Percentiles rank a stretch among this genome's conserved stretches.
phyloP scores from a whole-genome alignment of 2,329 filamentous ascomycete species.

The Sarocladium kiliense region DNA sequence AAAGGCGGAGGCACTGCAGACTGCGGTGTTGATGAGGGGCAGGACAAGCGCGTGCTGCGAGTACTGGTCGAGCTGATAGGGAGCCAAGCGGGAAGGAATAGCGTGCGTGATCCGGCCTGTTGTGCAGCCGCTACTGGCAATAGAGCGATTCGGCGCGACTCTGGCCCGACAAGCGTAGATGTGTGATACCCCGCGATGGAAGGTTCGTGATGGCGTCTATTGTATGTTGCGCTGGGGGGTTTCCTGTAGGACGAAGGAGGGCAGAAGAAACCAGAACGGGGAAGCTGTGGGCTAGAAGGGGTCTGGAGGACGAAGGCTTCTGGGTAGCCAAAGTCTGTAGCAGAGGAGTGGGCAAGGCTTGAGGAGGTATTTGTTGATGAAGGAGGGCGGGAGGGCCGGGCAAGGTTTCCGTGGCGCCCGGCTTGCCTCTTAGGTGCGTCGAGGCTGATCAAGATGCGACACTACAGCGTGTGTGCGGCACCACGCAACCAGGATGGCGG shows the following conservation, averaged over 20 bases:
- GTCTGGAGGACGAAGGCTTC: not conserved
- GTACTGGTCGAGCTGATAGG: not conserved
- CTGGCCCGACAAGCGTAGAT: not conserved
- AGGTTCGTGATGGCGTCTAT: not conserved
- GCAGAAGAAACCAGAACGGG: not conserved
- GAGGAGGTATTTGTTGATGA: not conserved
- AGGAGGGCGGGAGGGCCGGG: not conserved
- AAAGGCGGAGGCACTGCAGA: conserved; percentile 1
- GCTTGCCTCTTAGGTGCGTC: not conserved
- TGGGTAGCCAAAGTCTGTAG: not conserved
- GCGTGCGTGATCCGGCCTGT: not conserved
- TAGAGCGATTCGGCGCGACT: not conserved
- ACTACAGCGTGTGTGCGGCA: not conserved
- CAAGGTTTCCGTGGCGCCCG: conserved; percentile 4
- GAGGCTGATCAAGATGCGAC: conserved; percentile 7
- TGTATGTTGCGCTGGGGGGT: not conserved
- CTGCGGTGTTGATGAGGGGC: conserved; percentile 1
- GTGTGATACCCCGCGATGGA: not conserved
- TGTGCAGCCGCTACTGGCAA: not conserved
- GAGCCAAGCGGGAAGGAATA: not conserved
- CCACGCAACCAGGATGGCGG: conserved; percentile 8
- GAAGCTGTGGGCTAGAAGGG: not conserved
- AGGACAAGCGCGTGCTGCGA: not conserved
- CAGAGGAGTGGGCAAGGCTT: not conserved
- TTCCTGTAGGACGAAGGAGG: not conserved